A percentile compares a stretch with the other conserved stretches of the same genome.
These are phyloP conservation scores for Trebouxia gelatinosa DNA, from an alignment of 163 green algal species.

Conservation along the genomic window DNA sequence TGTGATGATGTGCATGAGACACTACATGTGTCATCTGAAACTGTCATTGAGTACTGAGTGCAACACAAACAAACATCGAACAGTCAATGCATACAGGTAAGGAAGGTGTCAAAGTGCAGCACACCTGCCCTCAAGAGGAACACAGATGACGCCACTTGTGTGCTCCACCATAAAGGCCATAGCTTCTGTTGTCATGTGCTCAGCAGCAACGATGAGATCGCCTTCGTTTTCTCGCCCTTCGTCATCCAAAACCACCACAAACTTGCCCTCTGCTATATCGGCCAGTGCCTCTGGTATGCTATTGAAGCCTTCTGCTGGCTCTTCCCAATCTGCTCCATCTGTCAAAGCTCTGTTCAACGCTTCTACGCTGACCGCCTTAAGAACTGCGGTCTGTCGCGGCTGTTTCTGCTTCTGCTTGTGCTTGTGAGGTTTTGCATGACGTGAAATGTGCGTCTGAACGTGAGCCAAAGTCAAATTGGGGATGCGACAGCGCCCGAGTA, in stretches of 20 bases:
- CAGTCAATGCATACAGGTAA: background rate
- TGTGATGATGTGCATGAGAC: background rate
- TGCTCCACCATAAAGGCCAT: constrained; percentile 95
- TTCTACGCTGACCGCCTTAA: constrained; percentile 8
- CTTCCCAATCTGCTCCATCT: constrained; percentile 6
- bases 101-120: too few species aligned
- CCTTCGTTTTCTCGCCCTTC: constrained; percentile 98
- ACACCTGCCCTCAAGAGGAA: constrained; percentile 75
- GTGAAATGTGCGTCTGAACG: too few species aligned
- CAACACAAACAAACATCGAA: too few species aligned
- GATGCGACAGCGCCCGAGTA: too few species aligned
- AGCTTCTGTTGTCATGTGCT: constrained; percentile 49
- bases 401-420: too few species aligned
- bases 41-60: too few species aligned
- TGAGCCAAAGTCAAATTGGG: too few species aligned
- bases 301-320: constrained; percentile 34
- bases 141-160: constrained; percentile 84
- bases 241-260: constrained; percentile 93
- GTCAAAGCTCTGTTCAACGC: background rate
- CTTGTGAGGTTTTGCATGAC: too few species aligned
- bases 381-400: too few species aligned
- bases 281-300: constrained; percentile 36
- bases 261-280: constrained; percentile 30
- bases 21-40: too few species aligned
- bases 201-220: constrained; percentile 94